Percentiles rank a stretch among this genome's conserved stretches.
phyloP scores from a whole-genome alignment of 1,284 basidiomycete genomes.

The Irpex sp. region DNA sequence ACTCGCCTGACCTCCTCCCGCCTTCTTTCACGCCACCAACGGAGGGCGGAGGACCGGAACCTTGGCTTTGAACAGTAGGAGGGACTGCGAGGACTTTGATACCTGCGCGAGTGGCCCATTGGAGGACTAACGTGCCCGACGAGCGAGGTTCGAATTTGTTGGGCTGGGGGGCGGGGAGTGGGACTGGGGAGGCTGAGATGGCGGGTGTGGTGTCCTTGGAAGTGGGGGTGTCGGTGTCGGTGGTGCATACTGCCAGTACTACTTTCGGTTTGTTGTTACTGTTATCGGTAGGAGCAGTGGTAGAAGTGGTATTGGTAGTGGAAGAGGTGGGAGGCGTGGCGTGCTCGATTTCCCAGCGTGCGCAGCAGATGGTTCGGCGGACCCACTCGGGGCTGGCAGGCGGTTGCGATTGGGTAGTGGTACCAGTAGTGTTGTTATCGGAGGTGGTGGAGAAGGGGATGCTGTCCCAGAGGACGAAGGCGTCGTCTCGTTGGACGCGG shows the following conservation, averaged over 20 bases:
- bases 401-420: slow-evolving; percentile 32
- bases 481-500: slow-evolving; percentile 73
- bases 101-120: slow-evolving; percentile 64
- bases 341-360: slow-evolving; percentile 63
- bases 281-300: too few relatives aligned
- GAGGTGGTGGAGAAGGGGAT: slow-evolving; percentile 42
- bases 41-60: slow-evolving; percentile 12
- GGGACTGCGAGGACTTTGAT: slow-evolving; percentile 55
- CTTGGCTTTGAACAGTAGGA: slow-evolving; percentile 22
- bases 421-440: slow-evolving; percentile 13
- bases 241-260: slow-evolving; percentile 48
- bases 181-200: slow-evolving; percentile 48
- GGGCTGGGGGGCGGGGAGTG: slow-evolving; percentile 57
- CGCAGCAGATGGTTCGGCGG: slow-evolving; percentile 75
- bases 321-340: slow-evolving; percentile 15
- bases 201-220: slow-evolving; percentile 26
- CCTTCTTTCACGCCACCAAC: not conserved
- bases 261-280: slow-evolving; percentile 34
- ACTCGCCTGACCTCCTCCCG: slow-evolving; percentile 16
- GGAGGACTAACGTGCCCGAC: slow-evolving; percentile 53
- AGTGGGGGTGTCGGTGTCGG: slow-evolving; percentile 26
- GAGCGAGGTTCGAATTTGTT: slow-evolving; percentile 65
- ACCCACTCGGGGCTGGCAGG: slow-evolving; percentile 64
- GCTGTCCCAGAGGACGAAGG: slow-evolving; percentile 74
- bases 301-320: too few relatives aligned